Conservation (phyloP, 2,329 filamentous ascomycete genomes). For the Fusarium sp. region DNA sequence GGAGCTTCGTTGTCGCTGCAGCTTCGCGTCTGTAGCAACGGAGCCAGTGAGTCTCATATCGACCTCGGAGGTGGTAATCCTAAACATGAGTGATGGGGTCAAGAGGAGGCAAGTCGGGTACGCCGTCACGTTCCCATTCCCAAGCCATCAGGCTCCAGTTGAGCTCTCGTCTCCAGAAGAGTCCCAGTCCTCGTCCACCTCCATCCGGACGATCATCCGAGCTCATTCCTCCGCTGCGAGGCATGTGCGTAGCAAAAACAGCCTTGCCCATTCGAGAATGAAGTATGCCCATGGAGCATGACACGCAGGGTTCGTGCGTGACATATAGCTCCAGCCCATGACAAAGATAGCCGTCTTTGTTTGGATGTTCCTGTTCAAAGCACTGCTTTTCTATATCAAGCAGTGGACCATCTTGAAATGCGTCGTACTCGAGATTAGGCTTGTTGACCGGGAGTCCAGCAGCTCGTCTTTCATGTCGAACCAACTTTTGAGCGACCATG, state of each 20-base stretch:
- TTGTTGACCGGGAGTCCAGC: slow-evolving; percentile 52
- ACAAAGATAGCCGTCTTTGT: slow-evolving; percentile 88
- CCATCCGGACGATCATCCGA: slow-evolving; percentile 75
- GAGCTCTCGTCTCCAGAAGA: slow-evolving; percentile 81
- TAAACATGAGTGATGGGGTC: slow-evolving; percentile 65
- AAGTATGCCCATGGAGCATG: slow-evolving; percentile 96
- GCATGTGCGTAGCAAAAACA: slow-evolving; percentile 84
- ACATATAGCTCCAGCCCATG: slow-evolving; percentile 93
- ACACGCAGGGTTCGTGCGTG: slow-evolving; percentile 95
- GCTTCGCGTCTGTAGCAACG: slow-evolving; percentile 27
- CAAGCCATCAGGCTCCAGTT: slow-evolving; percentile 89
- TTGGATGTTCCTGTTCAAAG: slow-evolving; percentile 74
- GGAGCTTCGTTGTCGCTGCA: slow-evolving; percentile 27
- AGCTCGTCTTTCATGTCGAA: slow-evolving; percentile 65
- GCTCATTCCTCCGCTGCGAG: slow-evolving; percentile 83
- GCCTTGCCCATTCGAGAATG: slow-evolving; percentile 92
- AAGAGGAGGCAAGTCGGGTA: slow-evolving; percentile 57
- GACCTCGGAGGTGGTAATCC: slow-evolving; percentile 59
- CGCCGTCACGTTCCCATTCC: slow-evolving; percentile 73
- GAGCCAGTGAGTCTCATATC: slow-evolving; percentile 52
- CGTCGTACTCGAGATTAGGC: slow-evolving; percentile 67
- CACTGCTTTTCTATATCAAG: slow-evolving; percentile 74
- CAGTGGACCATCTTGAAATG: slow-evolving; percentile 77
- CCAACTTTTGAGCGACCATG: slow-evolving; percentile 80
- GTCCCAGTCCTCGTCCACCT: slow-evolving; percentile 72